A percentile compares a stretch with the other conserved stretches of the same genome.
Evolutionary conservation across 257 asterid species (phyloP).

Genomic region (Vinca minor): DNA sequence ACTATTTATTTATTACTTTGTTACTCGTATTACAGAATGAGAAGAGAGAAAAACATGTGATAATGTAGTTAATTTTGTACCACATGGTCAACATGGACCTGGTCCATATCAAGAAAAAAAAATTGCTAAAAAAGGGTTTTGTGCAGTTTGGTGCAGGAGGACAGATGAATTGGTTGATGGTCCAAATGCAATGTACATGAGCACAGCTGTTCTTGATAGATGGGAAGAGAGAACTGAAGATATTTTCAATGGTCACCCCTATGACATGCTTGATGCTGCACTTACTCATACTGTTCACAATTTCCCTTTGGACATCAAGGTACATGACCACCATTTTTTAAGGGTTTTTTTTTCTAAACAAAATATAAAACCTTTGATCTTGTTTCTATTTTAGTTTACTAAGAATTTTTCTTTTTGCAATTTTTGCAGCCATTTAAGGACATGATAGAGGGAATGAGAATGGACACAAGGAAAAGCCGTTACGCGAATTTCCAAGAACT

Average conservation of each 20-base stretch:
- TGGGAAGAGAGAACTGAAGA: constrained; percentile 75
- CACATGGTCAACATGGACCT: too few species aligned
- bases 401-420: too few species aligned
- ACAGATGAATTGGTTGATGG: constrained; percentile 85
- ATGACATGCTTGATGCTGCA: constrained; percentile 74
- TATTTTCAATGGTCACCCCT: constrained; percentile 59
- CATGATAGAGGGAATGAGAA: constrained; percentile 88
- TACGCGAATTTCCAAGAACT: constrained; percentile 60
- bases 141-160: constrained; percentile 81
- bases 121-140: background rate
- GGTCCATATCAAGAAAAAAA: background rate
- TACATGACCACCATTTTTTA: constrained; percentile 6
- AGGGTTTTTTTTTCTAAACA: too few species aligned
- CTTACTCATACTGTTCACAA: constrained; percentile 56
- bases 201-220: constrained; percentile 51
- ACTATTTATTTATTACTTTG: too few species aligned
- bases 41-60: too few species aligned
- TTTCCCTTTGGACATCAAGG: constrained; percentile 75
- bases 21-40: too few species aligned
- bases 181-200: constrained; percentile 49
- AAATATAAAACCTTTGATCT: too few species aligned
- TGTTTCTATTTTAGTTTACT: too few species aligned
- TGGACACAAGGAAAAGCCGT: constrained; percentile 58
- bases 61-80: too few species aligned
- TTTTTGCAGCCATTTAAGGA: constrained; percentile 60